These are phyloP conservation scores for Dothideomycetidae sp. DNA, from an alignment of 2,329 filamentous ascomycete genomes.

Conservation along the genomic window DNA sequence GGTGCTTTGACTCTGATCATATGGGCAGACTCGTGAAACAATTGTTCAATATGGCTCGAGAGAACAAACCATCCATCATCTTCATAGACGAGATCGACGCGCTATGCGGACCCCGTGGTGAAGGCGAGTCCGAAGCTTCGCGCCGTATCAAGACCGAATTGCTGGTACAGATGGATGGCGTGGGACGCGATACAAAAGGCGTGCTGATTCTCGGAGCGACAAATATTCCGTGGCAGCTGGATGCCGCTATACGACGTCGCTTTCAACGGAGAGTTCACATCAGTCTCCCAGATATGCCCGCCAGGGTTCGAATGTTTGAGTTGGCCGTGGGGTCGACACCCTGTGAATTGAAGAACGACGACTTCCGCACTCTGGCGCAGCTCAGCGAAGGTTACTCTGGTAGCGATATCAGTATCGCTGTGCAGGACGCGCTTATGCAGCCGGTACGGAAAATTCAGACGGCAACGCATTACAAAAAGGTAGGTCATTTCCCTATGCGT, in stretches of 20 bases:
- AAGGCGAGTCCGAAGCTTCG: conserved; percentile 95
- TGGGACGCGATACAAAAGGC: conserved; percentile 86
- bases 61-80: conserved; percentile 96
- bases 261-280: conserved; percentile 97
- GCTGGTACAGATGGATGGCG: conserved; percentile 97
- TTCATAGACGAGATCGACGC: conserved; percentile 98
- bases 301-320: conserved; percentile 90
- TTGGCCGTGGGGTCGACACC: conserved; percentile 86
- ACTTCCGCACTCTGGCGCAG: conserved; percentile 66
- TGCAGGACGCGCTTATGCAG: conserved; percentile 94
- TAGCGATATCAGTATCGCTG: conserved; percentile 87
- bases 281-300: conserved; percentile 72
- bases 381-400: conserved; percentile 90
- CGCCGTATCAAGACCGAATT: conserved; percentile 97
- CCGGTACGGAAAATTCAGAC: conserved; percentile 93
- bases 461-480: conserved; percentile 93
- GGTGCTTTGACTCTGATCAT: conserved; percentile 3
- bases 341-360: conserved; percentile 61
- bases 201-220: conserved; percentile 92
- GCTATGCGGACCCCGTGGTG: conserved; percentile 77
- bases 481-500: conserved; percentile 26
- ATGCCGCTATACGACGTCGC: conserved; percentile 85
- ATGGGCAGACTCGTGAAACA: conserved; percentile 71
- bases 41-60: conserved; percentile 92
- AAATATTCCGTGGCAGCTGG: conserved; percentile 97